Base-by-base conservation (phyloP, 768 basidiomycete species). In the Cyclocybe aegerita region DNA sequence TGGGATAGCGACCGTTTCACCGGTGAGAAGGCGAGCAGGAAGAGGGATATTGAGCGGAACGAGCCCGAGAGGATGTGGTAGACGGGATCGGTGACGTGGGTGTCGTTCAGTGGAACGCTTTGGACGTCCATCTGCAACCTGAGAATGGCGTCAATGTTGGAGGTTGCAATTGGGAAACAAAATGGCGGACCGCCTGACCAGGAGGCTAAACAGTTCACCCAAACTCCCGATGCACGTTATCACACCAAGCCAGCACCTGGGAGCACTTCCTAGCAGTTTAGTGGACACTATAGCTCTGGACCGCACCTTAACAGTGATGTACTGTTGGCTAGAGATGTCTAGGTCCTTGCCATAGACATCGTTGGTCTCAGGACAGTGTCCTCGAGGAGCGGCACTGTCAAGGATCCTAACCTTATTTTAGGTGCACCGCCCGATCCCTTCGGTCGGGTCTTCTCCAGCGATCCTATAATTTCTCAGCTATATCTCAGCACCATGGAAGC, bases 31-130 rank as follows among this genome's bases (percentile, higher is more conserved):
- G 74, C 76, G 10, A 80, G 69, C 8, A 82, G 64, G 55, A 74
- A 77, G 32, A 80, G 67, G 0, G 80, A 79, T 0, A 79, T 42
- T 0, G 80, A 79, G 31, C 75, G 73, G 58, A 81, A 81, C 0
- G 79, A 81, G 30, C 78, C 80, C 1, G 76, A 62, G 6, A 80
- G 56, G 44, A 78, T 65, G 58, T 76, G 70, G 50, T 70, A 41
- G 1, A 49, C 17, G 16, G 43, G 23, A 23, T 34, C 7, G 39
- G 16, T 1, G 30, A 12, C 32, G 29, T 17, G 12, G 16, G 52
- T 48, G 32, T 32, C 43, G 47, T 57, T 59, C 4, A 44, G n/a
- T 11, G 57, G 36, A 11, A 49, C 45, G 32, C 48, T 47, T 29
- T 60, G 58, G 1, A 39, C 31, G 30, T 59, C 54, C 54, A 56